Evolutionary conservation across 352 stramenopile genomes (phyloP).

Genomic region (Pelagophyceae sp.): DNA sequence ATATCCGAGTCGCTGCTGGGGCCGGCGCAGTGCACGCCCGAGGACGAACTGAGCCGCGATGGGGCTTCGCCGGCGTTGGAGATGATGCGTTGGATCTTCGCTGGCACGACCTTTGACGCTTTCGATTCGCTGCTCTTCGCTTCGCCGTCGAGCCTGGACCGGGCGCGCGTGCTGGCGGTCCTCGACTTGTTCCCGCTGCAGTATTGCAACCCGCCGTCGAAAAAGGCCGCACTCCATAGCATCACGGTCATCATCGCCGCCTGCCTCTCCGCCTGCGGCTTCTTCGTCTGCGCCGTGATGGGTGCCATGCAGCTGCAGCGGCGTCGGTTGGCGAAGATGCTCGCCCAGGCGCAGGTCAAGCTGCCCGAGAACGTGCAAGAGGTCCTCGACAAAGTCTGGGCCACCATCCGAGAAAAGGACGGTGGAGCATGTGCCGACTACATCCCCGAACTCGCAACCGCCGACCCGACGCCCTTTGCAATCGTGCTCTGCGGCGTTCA

Average conservation of each 20-base stretch:
- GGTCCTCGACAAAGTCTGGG: not conserved
- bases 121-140: not conserved
- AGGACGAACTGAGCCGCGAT: not conserved
- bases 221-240: not conserved
- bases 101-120: not conserved
- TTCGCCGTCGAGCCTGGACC: not conserved
- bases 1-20: not conserved
- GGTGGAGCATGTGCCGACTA: slow-evolving; percentile 36
- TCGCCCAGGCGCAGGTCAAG: not conserved
- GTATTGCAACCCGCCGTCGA: not conserved
- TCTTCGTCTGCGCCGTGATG: not conserved
- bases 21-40: not conserved
- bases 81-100: not conserved
- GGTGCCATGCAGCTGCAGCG: not conserved
- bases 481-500: slow-evolving; percentile 38
- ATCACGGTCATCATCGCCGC: not conserved
- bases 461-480: slow-evolving; percentile 38
- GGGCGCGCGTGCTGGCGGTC: not conserved
- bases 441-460: slow-evolving; percentile 37
- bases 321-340: not conserved
- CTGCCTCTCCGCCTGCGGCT: not conserved
- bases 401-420: not conserved
- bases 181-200: not conserved
- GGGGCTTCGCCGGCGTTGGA: not conserved
- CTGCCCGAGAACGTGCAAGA: not conserved